phyloP scores from a whole-genome alignment of 306 rosid species.

The Potentilla sterilis region DNA sequence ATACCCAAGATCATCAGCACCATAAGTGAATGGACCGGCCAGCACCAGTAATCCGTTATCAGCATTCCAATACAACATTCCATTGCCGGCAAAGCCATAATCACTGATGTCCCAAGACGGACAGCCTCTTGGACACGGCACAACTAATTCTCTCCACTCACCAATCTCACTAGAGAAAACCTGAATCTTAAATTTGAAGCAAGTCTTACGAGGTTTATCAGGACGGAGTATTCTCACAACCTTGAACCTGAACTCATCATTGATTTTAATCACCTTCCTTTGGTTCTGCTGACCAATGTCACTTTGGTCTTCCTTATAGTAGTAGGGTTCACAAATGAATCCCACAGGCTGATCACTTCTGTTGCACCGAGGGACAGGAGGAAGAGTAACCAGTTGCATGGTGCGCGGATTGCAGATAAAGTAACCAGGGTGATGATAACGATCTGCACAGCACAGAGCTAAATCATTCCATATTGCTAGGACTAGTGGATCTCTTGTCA shows the following conservation, averaged over 20 bases:
- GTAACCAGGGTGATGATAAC: not conserved
- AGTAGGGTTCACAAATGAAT: not conserved
- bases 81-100: not conserved
- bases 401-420: not conserved
- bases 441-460: not conserved
- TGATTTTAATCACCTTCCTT: not conserved
- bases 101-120: not conserved
- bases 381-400: not conserved
- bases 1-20: not conserved
- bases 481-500: not conserved
- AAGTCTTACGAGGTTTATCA: not conserved
- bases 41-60: not conserved
- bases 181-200: not conserved
- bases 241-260: not conserved
- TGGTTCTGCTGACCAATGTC: not conserved
- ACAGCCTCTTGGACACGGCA: not conserved
- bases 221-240: not conserved
- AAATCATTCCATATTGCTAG: not conserved
- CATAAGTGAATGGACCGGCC: not conserved
- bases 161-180: not conserved
- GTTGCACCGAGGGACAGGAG: not conserved
- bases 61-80: not conserved
- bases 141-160: constrained; percentile 3
- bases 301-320: not conserved
- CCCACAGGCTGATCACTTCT: not conserved